A percentile compares a stretch with the other conserved stretches of the same genome.
These are phyloP conservation scores for Lyophyllum semitale DNA, from an alignment of 768 basidiomycete species.

Conservation along the genomic window DNA sequence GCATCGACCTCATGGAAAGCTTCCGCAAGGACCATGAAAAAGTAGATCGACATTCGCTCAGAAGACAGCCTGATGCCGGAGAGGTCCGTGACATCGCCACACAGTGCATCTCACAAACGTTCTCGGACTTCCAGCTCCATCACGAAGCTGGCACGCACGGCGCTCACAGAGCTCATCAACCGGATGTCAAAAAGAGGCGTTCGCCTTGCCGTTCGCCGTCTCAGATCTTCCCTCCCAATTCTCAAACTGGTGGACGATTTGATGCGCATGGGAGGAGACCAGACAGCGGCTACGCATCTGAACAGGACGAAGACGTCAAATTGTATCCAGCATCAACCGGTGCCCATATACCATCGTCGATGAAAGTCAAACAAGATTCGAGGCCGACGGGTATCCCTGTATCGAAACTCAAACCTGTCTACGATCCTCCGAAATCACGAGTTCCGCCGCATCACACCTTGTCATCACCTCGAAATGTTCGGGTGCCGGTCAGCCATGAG, in stretches of 20 bases:
- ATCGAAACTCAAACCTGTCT: neutral
- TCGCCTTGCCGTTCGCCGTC: neutral
- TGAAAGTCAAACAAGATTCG: neutral
- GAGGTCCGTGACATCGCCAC: neutral
- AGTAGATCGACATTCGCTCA: neutral
- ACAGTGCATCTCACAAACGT: neutral
- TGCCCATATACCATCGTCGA: neutral
- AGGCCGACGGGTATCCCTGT: too few species aligned
- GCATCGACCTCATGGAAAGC: neutral
- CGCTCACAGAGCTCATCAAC: neutral
- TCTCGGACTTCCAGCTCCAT: neutral
- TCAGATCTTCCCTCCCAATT: neutral
- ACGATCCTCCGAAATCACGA: neutral
- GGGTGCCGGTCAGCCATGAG: neutral
- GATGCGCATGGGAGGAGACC: neutral
- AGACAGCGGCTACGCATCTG: neutral
- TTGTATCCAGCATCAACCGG: neutral
- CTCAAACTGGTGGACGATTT: neutral
- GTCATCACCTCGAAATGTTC: neutral
- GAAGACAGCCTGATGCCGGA: neutral
- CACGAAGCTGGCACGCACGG: neutral
- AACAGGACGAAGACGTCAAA: neutral
- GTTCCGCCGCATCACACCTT: neutral
- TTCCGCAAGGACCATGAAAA: neutral
- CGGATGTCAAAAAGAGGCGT: neutral